Evolutionary conservation across 441 rosid species (phyloP).

Genomic region (Theobroma grandiflorum): DNA sequence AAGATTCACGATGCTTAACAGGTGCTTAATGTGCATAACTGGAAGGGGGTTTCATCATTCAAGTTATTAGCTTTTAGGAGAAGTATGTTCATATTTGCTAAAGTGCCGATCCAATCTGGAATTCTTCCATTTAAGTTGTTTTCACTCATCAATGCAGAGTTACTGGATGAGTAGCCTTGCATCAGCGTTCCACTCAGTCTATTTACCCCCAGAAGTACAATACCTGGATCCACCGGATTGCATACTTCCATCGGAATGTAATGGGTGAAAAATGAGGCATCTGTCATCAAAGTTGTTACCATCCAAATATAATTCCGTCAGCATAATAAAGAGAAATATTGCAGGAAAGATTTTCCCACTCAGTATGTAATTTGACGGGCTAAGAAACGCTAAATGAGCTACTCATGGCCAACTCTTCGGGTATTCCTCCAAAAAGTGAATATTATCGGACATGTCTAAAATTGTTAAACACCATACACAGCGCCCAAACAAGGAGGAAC

Average conservation of each 20-base stretch:
- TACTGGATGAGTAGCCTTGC: no score
- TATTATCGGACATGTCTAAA: conserved; percentile 6
- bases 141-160: background rate
- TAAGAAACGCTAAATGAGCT: no score
- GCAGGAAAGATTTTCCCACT: conserved; percentile 16
- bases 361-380: background rate
- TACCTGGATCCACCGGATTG: no score
- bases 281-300: conserved; percentile 18
- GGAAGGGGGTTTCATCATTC: background rate
- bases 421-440: background rate
- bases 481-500: no score
- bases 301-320: background rate
- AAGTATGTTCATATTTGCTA: background rate
- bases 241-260: no score
- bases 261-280: no score
- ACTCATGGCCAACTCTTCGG: background rate
- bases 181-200: background rate
- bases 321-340: background rate
- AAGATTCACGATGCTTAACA: background rate
- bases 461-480: no score
- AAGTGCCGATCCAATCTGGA: background rate
- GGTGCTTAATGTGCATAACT: background rate
- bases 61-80: background rate
- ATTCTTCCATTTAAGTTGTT: background rate
- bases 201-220: no score